Conservation (phyloP, 345 rosid species). For the Brassica cretica region DNA sequence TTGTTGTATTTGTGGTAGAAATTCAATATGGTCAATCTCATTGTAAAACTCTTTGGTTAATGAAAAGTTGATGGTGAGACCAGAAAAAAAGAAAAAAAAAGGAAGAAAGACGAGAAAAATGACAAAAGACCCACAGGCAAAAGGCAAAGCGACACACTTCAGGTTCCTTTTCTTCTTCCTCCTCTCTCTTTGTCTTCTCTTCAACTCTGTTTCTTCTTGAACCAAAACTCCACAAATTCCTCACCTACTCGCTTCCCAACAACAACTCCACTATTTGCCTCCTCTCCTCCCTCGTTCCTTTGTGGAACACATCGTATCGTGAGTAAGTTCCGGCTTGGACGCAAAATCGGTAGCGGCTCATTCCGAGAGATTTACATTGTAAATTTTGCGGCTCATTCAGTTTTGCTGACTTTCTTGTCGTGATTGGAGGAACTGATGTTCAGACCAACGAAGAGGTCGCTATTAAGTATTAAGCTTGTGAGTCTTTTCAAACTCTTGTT, state of each 20-base stretch:
- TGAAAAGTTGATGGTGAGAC: too few species aligned
- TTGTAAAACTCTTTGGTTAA: background rate
- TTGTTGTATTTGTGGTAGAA: background rate
- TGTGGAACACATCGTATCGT: slow-evolving; percentile 49
- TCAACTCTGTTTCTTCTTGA: too few species aligned
- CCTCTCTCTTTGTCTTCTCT: too few species aligned
- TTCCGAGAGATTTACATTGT: slow-evolving; percentile 88
- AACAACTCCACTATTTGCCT: too few species aligned
- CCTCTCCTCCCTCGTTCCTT: too few species aligned
- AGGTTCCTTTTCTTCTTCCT: too few species aligned
- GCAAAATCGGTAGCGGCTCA: slow-evolving; percentile 97
- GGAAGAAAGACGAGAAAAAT: too few species aligned
- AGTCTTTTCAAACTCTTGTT: slow-evolving; percentile 36
- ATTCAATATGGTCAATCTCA: background rate
- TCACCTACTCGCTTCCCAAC: too few species aligned
- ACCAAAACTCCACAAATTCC: too few species aligned
- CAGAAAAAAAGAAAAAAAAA: background rate
- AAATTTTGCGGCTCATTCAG: slow-evolving; percentile 44
- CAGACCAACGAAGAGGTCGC: slow-evolving; percentile 94
- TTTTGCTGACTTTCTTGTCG: background rate
- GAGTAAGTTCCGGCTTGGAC: slow-evolving; percentile 81
- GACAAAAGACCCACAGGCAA: too few species aligned
- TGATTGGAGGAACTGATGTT: slow-evolving; percentile 66
- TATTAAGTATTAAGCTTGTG: slow-evolving; percentile 68
- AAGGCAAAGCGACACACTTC: too few species aligned